Evolutionary conservation across 1,284 basidiomycete species (phyloP).

Genomic region (Pisolithus thermaeus): DNA sequence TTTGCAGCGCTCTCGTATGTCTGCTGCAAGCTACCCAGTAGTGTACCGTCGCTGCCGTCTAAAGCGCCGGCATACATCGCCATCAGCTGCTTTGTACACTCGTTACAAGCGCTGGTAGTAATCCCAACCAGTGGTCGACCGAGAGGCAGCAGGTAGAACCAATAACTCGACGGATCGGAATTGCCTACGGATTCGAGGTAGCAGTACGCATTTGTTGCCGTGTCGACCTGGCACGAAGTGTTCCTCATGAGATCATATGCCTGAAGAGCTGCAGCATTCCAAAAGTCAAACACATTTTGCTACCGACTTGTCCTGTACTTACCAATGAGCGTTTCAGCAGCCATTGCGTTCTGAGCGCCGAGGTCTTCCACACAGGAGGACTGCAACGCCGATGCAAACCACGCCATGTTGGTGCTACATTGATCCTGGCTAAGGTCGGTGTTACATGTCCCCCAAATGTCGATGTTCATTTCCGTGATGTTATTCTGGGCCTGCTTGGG

Average conservation of each 20-base stretch:
- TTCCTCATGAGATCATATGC: slow-evolving; percentile 54
- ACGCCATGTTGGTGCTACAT: slow-evolving; percentile 57
- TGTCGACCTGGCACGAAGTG: slow-evolving; percentile 51
- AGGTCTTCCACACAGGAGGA: slow-evolving; percentile 51
- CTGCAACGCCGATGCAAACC: slow-evolving; percentile 47
- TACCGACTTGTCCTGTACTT: slow-evolving; percentile 4
- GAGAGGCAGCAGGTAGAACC: slow-evolving; percentile 60
- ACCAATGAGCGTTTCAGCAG: slow-evolving; percentile 49
- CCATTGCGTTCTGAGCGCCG: slow-evolving; percentile 41
- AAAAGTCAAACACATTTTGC: not conserved
- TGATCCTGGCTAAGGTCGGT: slow-evolving; percentile 42
- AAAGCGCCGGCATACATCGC: slow-evolving; percentile 35
- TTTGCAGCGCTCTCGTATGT: slow-evolving; percentile 35
- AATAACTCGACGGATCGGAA: slow-evolving; percentile 53
- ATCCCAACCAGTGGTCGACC: slow-evolving; percentile 45
- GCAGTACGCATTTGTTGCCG: slow-evolving; percentile 57
- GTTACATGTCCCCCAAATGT: slow-evolving; percentile 76
- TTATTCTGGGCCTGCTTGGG: slow-evolving; percentile 55
- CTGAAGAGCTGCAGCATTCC: slow-evolving; percentile 41
- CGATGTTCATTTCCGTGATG: slow-evolving; percentile 54
- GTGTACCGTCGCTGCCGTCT: slow-evolving; percentile 8
- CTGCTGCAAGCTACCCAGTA: slow-evolving; percentile 29
- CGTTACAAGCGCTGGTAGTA: slow-evolving; percentile 47
- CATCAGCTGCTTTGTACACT: slow-evolving; percentile 55
- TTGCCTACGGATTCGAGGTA: slow-evolving; percentile 56